Percentiles rank a stretch among this genome's conserved stretches.
Evolutionary conservation across 345 rosid genomes (phyloP).

Genomic region (Anastatica hierochuntica): DNA sequence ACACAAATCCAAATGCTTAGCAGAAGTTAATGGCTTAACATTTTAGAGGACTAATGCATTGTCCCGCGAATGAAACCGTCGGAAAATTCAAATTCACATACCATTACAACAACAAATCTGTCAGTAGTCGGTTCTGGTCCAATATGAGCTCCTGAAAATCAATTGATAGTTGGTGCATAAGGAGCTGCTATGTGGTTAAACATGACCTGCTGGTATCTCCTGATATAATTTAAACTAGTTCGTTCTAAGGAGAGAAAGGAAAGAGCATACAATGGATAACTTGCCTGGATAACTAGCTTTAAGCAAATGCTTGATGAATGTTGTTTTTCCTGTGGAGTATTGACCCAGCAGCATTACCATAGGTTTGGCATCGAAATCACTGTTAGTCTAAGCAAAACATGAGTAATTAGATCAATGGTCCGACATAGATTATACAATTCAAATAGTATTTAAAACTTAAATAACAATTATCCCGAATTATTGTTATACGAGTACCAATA

Average conservation of each 20-base stretch:
- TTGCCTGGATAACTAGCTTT: slow-evolving; percentile 74
- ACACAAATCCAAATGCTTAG: background rate
- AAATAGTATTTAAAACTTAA: slow-evolving; percentile 2
- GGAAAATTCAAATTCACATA: slow-evolving; percentile 23
- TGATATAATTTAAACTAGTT: background rate
- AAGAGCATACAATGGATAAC: slow-evolving; percentile 11
- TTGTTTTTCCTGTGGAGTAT: slow-evolving; percentile 95
- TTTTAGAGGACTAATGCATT: background rate
- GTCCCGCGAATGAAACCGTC: background rate
- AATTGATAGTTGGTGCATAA: background rate
- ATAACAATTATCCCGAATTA: background rate
- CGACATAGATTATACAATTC: slow-evolving; percentile 4
- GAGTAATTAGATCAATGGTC: background rate
- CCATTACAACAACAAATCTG: slow-evolving; percentile 97
- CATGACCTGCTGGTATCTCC: background rate
- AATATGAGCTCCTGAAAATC: slow-evolving; percentile 78
- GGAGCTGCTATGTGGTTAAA: background rate
- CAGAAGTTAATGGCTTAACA: background rate
- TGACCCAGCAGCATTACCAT: slow-evolving; percentile 99
- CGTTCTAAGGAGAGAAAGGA: background rate
- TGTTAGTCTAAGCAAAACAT: slow-evolving; percentile 48
- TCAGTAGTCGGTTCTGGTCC: slow-evolving; percentile 99
- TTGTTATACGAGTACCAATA: background rate
- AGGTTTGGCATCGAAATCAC: slow-evolving; percentile 95
- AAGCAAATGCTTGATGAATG: slow-evolving; percentile 93